Conservation (phyloP, 768 basidiomycete species). For the Suillus lakei region DNA sequence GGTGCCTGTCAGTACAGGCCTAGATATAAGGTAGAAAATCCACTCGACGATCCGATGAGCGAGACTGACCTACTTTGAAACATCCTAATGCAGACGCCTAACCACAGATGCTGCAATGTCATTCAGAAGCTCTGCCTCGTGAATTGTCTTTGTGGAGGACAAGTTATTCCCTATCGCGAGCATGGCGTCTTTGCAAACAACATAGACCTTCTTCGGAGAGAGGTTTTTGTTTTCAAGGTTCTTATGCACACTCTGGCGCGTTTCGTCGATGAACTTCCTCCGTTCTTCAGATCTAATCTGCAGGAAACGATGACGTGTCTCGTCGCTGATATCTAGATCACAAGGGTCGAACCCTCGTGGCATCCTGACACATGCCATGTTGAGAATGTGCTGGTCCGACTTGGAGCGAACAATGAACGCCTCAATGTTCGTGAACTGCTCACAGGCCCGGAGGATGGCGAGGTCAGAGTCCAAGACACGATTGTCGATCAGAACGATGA, state of each 20-base stretch:
- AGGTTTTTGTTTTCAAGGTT: constrained; percentile 12
- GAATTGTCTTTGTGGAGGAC: not conserved
- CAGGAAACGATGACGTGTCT: constrained; percentile 3
- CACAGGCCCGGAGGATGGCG: constrained; percentile 20
- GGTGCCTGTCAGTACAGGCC: too few species aligned
- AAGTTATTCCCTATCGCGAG: constrained; percentile 1
- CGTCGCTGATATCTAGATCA: constrained; percentile 22
- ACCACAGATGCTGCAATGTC: too few species aligned
- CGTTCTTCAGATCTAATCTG: constrained; percentile 6
- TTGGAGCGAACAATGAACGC: constrained; percentile 38
- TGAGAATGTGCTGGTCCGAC: constrained; percentile 34
- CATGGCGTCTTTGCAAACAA: constrained; percentile 22
- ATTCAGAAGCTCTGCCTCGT: too few species aligned
- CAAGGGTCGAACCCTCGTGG: constrained; percentile 23
- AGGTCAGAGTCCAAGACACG: constrained; percentile 19
- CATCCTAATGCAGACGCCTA: too few species aligned
- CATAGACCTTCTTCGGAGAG: constrained; percentile 17
- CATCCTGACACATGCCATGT: constrained; percentile 18
- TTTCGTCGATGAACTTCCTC: constrained; percentile 7
- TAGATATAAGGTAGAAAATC: too few species aligned
- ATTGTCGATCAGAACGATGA: too few species aligned
- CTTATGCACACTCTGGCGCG: constrained; percentile 12
- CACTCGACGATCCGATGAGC: too few species aligned
- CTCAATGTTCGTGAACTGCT: constrained; percentile 25
- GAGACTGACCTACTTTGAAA: too few species aligned